These are phyloP conservation scores for Somion occarium DNA, from an alignment of 1,284 basidiomycete species.

Conservation along the genomic window DNA sequence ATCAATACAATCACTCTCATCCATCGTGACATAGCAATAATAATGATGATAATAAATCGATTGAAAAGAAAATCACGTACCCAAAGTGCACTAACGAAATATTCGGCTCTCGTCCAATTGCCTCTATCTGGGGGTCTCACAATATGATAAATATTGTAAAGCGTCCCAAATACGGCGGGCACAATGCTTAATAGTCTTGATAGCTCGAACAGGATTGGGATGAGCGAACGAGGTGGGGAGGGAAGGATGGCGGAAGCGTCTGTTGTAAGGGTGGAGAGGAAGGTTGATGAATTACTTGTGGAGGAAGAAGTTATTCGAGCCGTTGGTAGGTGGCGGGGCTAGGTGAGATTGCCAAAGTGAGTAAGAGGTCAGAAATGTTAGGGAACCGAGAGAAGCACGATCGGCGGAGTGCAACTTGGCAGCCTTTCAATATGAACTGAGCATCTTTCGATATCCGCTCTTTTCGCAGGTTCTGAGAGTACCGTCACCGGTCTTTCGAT, in stretches of 20 bases:
- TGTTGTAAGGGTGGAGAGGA: slow-evolving; percentile 38
- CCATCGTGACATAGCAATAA: neutral
- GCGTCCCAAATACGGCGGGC: slow-evolving; percentile 61
- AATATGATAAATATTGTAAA: slow-evolving; percentile 53
- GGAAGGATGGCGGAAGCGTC: slow-evolving; percentile 33
- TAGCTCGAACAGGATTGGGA: slow-evolving; percentile 38
- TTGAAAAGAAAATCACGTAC: slow-evolving; percentile 33
- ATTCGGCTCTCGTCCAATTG: slow-evolving; percentile 43
- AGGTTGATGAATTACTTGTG: slow-evolving; percentile 11
- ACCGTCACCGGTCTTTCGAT: too few relatives aligned
- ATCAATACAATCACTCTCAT: too few relatives aligned
- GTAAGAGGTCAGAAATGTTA: too few relatives aligned
- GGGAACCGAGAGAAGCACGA: too few relatives aligned
- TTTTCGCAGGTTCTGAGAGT: too few relatives aligned
- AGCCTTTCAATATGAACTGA: too few relatives aligned
- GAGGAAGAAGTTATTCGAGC: slow-evolving; percentile 49
- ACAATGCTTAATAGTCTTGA: slow-evolving; percentile 67
- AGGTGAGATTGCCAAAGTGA: too few relatives aligned
- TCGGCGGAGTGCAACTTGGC: too few relatives aligned
- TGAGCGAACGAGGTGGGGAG: slow-evolving; percentile 26
- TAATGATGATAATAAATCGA: too few relatives aligned
- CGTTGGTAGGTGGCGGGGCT: slow-evolving; percentile 57
- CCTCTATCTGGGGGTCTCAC: slow-evolving; percentile 35
- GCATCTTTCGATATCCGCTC: too few relatives aligned
- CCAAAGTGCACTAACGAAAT: slow-evolving; percentile 61